Percentiles rank a stretch among this genome's conserved stretches.
These are phyloP conservation scores for Iberis pinnata DNA, from an alignment of 345 rosid genomes.

Conservation along the genomic window DNA sequence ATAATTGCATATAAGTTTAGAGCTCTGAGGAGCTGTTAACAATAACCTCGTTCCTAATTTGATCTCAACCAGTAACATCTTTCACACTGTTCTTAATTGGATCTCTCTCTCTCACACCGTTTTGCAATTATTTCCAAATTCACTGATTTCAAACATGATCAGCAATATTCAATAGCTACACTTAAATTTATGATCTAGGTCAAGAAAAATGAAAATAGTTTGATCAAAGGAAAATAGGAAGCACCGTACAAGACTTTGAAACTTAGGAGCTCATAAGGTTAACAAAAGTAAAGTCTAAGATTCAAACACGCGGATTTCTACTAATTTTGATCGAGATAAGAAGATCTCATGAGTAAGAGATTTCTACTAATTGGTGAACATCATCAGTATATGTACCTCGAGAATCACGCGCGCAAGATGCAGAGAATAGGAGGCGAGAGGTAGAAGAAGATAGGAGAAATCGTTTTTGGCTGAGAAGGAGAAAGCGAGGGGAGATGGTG, in stretches of 20 bases:
- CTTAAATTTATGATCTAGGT: neutral
- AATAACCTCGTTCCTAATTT: neutral
- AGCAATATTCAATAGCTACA: neutral
- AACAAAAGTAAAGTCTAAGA: no score
- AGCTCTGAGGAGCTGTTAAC: neutral
- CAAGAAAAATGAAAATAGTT: neutral
- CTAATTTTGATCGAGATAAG: no score
- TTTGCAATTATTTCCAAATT: no score
- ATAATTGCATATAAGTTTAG: no score
- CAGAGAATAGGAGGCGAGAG: slow-evolving; percentile 28
- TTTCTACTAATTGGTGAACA: neutral
- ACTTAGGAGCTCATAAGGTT: neutral
- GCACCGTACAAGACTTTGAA: neutral
- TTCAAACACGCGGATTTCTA: no score
- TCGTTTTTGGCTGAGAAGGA: slow-evolving; percentile 24
- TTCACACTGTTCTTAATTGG: neutral
- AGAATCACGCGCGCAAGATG: slow-evolving; percentile 30
- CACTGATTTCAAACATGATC: slow-evolving; percentile 3
- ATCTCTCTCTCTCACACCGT: neutral
- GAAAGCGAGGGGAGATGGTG: slow-evolving; percentile 25
- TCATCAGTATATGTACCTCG: slow-evolving; percentile 33
- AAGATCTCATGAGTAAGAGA: neutral
- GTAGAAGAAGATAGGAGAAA: slow-evolving; percentile 16
- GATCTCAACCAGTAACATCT: no score
- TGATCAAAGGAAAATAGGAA: no score